These are phyloP conservation scores for Cyclanthera cordifolia DNA, from an alignment of 306 rosid species.

Conservation along the genomic window DNA sequence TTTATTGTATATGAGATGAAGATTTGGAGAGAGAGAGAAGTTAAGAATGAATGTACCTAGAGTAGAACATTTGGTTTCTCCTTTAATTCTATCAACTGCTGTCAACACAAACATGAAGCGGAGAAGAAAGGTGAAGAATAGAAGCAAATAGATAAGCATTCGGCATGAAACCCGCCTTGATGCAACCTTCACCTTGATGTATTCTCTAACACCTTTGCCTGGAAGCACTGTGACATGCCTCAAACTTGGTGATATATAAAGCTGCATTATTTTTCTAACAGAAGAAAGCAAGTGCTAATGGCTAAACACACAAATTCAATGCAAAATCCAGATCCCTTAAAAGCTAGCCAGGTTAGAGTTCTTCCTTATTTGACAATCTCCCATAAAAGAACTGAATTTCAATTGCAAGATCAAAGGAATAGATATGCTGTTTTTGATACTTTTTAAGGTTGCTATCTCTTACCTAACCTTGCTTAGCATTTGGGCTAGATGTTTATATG, in stretches of 20 bases:
- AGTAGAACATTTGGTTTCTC: slow-evolving; percentile 75
- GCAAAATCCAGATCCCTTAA: background rate
- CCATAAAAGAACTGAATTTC: slow-evolving; percentile 10
- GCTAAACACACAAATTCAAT: background rate
- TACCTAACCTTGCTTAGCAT: slow-evolving; percentile 96
- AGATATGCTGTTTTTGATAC: slow-evolving; percentile 40
- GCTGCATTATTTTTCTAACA: slow-evolving; percentile 50
- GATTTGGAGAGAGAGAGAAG: background rate
- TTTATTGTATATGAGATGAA: too few species aligned
- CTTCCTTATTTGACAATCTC: slow-evolving; percentile 28
- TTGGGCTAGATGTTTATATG: slow-evolving; percentile 37
- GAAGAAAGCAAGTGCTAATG: background rate
- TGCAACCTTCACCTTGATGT: slow-evolving; percentile 74
- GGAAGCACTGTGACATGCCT: slow-evolving; percentile 88
- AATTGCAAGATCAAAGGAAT: background rate
- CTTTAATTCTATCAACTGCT: slow-evolving; percentile 80
- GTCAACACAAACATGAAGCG: slow-evolving; percentile 82
- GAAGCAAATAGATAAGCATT: slow-evolving; percentile 75
- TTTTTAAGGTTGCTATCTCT: slow-evolving; percentile 54
- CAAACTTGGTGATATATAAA: slow-evolving; percentile 88
- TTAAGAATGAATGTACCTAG: slow-evolving; percentile 39
- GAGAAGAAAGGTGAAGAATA: slow-evolving; percentile 86
- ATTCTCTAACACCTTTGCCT: slow-evolving; percentile 80
- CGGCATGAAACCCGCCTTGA: slow-evolving; percentile 64
- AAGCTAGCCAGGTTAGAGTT: slow-evolving; percentile 11